Conservation (phyloP, 2,329 filamentous ascomycete species). For the Calonectria fujianensis region DNA sequence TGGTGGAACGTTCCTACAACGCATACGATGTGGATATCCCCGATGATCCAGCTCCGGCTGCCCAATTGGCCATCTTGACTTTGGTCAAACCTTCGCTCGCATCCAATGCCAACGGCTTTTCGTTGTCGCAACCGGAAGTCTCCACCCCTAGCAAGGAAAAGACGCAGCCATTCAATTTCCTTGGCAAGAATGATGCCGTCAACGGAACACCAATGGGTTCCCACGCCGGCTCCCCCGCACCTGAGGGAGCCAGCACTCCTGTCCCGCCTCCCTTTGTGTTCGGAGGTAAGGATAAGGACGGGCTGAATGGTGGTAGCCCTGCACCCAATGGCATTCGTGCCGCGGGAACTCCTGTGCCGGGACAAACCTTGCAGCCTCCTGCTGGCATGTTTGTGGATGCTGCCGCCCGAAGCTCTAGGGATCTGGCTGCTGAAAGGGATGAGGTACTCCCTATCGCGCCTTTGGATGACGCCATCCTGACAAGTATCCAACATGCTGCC, state of each 20-base stretch:
- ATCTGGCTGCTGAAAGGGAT: slow-evolving; percentile 82
- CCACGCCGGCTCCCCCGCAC: slow-evolving; percentile 89
- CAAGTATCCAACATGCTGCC: slow-evolving; percentile 90
- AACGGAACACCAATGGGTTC: slow-evolving; percentile 90
- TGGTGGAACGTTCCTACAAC: slow-evolving; percentile 92
- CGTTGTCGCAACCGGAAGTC: slow-evolving; percentile 66
- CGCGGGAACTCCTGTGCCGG: slow-evolving; percentile 66
- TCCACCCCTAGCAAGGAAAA: slow-evolving; percentile 79
- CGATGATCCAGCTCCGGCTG: slow-evolving; percentile 91
- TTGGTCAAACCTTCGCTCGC: slow-evolving; percentile 76
- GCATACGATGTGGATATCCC: slow-evolving; percentile 91
- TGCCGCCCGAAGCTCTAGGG: slow-evolving; percentile 69
- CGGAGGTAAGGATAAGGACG: slow-evolving; percentile 65
- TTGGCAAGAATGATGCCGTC: slow-evolving; percentile 79
- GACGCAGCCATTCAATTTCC: slow-evolving; percentile 80
- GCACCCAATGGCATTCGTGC: slow-evolving; percentile 72
- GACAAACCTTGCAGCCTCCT: slow-evolving; percentile 61
- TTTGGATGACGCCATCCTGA: slow-evolving; percentile 92
- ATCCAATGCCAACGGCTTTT: slow-evolving; percentile 65
- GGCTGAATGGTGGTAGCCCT: slow-evolving; percentile 69
- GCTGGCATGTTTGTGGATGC: slow-evolving; percentile 71
- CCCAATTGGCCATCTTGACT: slow-evolving; percentile 82
- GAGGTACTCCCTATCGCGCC: slow-evolving; percentile 87
- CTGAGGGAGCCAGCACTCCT: slow-evolving; percentile 84
- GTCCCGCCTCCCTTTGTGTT: slow-evolving; percentile 75